phyloP scores from a whole-genome alignment of 441 rosid species.

The Erodium texanum region DNA sequence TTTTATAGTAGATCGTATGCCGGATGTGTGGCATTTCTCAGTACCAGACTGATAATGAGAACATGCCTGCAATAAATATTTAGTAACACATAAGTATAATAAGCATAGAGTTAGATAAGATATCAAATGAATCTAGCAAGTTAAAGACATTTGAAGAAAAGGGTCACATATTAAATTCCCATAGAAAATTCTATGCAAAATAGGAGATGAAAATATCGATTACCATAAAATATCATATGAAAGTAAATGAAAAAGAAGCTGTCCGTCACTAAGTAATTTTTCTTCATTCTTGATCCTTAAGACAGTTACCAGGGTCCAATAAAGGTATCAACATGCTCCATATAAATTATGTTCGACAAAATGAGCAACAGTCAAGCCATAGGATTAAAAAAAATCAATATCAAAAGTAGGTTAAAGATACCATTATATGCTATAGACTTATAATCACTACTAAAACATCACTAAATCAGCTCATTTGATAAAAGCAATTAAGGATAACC shows the following conservation, averaged over 20 bases:
- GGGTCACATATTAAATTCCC: background rate
- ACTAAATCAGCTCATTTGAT: background rate
- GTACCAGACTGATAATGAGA: conserved; percentile 35
- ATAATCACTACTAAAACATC: background rate
- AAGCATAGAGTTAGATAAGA: background rate
- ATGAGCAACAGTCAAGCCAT: conserved; percentile 7
- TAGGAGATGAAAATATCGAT: background rate
- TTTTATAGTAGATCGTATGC: conserved; percentile 40
- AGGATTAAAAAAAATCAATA: background rate
- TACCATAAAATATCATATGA: background rate
- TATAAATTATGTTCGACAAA: background rate
- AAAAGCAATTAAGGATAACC: background rate
- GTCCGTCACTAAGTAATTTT: background rate
- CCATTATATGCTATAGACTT: background rate
- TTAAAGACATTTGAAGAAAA: background rate
- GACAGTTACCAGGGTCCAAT: background rate
- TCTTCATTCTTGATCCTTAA: background rate
- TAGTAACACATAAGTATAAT: background rate
- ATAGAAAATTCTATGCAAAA: background rate
- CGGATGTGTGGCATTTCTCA: conserved; percentile 32
- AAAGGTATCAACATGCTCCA: conserved; percentile 4
- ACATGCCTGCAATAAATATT: conserved; percentile 35
- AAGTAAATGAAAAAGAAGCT: background rate
- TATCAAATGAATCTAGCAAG: background rate
- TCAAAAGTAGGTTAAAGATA: background rate